Conservation (phyloP, 768 basidiomycete genomes). For the Kwoniella sp. region DNA sequence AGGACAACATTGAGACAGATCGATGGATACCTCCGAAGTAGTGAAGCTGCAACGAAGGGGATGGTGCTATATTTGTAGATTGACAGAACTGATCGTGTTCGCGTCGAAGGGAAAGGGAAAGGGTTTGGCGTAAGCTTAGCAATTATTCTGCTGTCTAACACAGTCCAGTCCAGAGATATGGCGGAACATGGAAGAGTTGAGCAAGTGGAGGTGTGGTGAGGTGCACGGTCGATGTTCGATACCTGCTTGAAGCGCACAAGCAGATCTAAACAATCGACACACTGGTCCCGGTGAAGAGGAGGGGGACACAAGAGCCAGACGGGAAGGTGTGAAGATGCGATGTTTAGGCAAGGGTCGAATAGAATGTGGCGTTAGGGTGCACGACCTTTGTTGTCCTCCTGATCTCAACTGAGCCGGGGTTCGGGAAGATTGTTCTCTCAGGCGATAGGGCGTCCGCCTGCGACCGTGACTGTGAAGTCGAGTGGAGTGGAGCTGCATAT, state of each 20-base stretch:
- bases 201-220: neutral
- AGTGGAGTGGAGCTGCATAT: neutral
- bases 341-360: neutral
- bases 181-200: too few species aligned
- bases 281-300: too few species aligned
- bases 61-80: neutral
- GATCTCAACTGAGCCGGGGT: neutral
- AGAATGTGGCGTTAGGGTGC: neutral
- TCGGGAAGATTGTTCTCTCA: neutral
- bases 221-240: neutral
- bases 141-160: too few species aligned
- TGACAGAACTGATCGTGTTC: neutral
- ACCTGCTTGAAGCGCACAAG: too few species aligned
- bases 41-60: neutral
- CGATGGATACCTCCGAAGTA: neutral
- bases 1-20: neutral
- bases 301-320: too few species aligned
- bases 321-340: neutral
- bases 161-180: too few species aligned
- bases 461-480: neutral
- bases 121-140: neutral
- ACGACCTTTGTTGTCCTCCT: neutral
- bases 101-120: neutral
- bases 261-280: too few species aligned
- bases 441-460: too few species aligned